Base-by-base conservation (phyloP, 2,329 filamentous ascomycete species). In the Cercospora zeina region DNA sequence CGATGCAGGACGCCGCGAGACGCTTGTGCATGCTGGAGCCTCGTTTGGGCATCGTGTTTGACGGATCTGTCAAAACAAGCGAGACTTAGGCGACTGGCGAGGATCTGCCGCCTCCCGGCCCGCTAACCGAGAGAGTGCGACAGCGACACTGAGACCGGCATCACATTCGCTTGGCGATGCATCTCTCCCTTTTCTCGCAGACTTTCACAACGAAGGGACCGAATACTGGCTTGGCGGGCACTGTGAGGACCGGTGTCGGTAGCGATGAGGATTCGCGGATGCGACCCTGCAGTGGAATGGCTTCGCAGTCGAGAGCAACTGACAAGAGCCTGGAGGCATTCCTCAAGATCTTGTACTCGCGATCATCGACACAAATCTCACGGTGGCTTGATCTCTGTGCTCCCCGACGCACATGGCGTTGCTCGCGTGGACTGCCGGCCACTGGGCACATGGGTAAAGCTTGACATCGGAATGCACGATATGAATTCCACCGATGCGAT, bases 201-300 rank as follows among this genome's bases (percentile, higher is more conserved):
- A 50, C 42, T 42, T 50, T 51, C 31, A 47, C 14, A 34, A 51
- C 27, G 1, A 30, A 51, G 55, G 42, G 34, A 21, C 45, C 45
- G 45, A 51, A 50, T 50, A 27, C 19, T 36, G 45, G 45, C 54
- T 39, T 61, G 36, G 45, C 56, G 31, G 58, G 39, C 42, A 16
- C n/a, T 24, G n/a, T 33, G 21, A 24, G 19, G 33, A 31, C 27
- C 47, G 33, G 27, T 13, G 50, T 24, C 50, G 53, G 37, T 47
- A 47, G 42, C 42, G 42, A 47, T 30, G 33, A 50, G 57, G 50
- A 54, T 33, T 30, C 61, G 33, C 49, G 37, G 49, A 67, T 65
- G 54, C 62, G 45, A 63, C 62, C 45, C 61, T 67, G 61, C 65
- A 21, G 61, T 65, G 62, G 58, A 60, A 65, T 58, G 36, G 51